phyloP scores from a whole-genome alignment of 768 basidiomycete species.

The Daedaleopsis nitida region DNA sequence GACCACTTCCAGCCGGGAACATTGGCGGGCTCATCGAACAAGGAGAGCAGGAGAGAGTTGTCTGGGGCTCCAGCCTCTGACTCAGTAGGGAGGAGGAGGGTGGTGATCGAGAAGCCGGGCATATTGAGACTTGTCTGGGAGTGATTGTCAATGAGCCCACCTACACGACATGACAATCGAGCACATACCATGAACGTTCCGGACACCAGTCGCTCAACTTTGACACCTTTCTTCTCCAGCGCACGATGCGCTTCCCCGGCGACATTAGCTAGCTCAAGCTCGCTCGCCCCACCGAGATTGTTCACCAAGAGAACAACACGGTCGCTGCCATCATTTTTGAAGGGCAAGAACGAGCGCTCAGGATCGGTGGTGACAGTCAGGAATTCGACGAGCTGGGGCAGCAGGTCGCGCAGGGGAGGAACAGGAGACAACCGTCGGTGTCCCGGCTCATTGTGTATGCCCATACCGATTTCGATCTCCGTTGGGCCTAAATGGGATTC shows the following conservation, averaged over 20 bases:
- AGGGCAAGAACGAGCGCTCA: constrained; percentile 78
- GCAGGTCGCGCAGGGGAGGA: constrained; percentile 69
- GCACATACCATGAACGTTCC: constrained; percentile 84
- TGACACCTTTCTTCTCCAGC: constrained; percentile 58
- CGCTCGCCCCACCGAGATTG: constrained; percentile 85
- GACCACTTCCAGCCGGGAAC: constrained; percentile 90
- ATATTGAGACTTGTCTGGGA: constrained; percentile 85
- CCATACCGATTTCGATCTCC: constrained; percentile 88
- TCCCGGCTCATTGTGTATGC: constrained; percentile 91
- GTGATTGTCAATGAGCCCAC: background rate
- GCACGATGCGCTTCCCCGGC: constrained; percentile 59
- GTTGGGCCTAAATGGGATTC: constrained; percentile 55
- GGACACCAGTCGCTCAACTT: constrained; percentile 61
- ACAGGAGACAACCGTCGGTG: constrained; percentile 66
- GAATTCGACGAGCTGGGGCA: constrained; percentile 69
- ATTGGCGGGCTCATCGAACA: constrained; percentile 67
- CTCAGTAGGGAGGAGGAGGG: constrained; percentile 68
- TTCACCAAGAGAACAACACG: constrained; percentile 81
- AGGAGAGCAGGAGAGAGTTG: constrained; percentile 51
- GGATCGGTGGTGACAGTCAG: constrained; percentile 72
- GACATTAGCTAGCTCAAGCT: constrained; percentile 76
- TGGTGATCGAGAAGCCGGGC: constrained; percentile 88
- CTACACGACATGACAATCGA: background rate
- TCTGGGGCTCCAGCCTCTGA: constrained; percentile 38
- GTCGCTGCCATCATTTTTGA: constrained; percentile 62